Conservation (phyloP, 176 grass and related monocot genomes). For the Carex littledalei region DNA sequence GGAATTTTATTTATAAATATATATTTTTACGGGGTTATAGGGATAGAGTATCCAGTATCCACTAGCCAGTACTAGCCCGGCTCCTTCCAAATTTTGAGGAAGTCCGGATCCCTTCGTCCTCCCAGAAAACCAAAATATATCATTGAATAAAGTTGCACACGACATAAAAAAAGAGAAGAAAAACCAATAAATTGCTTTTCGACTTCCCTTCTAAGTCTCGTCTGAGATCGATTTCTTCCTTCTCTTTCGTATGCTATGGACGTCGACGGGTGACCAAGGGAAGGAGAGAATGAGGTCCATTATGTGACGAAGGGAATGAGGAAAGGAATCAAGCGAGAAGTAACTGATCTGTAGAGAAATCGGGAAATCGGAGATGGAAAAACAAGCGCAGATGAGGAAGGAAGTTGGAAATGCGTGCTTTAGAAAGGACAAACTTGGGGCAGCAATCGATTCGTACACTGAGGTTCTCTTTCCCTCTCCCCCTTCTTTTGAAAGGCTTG, state of each 20-base stretch:
- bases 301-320: not conserved
- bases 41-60: no score
- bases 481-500: no score
- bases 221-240: not conserved
- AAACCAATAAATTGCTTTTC: not conserved
- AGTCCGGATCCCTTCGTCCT: no score
- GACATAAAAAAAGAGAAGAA: not conserved
- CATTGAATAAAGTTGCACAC: not conserved
- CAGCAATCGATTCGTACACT: slow-evolving; percentile 90
- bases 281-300: not conserved
- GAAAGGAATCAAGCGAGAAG: not conserved
- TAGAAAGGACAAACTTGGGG: slow-evolving; percentile 64
- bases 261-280: not conserved
- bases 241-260: not conserved
- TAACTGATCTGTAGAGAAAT: not conserved
- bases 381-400: slow-evolving; percentile 74
- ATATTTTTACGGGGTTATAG: no score
- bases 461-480: slow-evolving; percentile 37
- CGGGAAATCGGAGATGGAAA: slow-evolving; percentile 32
- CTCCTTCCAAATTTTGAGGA: no score
- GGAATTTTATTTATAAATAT: no score
- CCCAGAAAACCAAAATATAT: not conserved
- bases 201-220: not conserved
- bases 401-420: slow-evolving; percentile 74
- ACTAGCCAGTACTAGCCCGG: no score